phyloP scores from a whole-genome alignment of 495 filamentous ascomycete species.

The Cudoniella acicularis region DNA sequence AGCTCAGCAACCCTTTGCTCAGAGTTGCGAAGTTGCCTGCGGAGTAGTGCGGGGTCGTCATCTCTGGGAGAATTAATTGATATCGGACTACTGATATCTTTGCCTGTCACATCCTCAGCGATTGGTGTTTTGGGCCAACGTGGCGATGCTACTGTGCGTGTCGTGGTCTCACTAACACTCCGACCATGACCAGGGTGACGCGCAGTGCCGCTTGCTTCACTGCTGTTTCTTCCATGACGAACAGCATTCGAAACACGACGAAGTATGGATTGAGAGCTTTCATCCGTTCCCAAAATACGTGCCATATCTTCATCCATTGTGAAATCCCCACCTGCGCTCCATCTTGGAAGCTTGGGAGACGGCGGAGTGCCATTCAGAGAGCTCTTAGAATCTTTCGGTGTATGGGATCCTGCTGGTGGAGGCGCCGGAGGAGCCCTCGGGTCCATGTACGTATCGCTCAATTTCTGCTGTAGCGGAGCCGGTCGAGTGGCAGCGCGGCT shows the following conservation, averaged over 20 bases:
- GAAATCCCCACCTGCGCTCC: conserved; percentile 71
- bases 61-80: conserved; percentile 54
- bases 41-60: conserved; percentile 72
- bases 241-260: conserved; percentile 89
- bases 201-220: conserved; percentile 45
- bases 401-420: conserved; percentile 37
- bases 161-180: conserved; percentile 52
- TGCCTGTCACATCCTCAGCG: conserved; percentile 55
- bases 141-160: conserved; percentile 49
- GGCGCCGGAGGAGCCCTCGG: conserved; percentile 59
- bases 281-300: conserved; percentile 69
- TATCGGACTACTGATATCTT: conserved; percentile 73
- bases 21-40: conserved; percentile 74
- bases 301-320: conserved; percentile 90
- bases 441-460: conserved; percentile 57
- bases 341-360: conserved; percentile 72
- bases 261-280: conserved; percentile 69
- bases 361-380: conserved; percentile 36
- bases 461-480: conserved; percentile 36
- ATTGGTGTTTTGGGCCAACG: conserved; percentile 72
- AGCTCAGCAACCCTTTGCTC: conserved; percentile 79
- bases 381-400: conserved; percentile 53
- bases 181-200: conserved; percentile 40
- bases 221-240: conserved; percentile 88
- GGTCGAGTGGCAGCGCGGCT: conserved; percentile 22